These are phyloP conservation scores for Colletotrichum sublineola DNA, from an alignment of 2,329 filamentous ascomycete species.

Conservation along the genomic window DNA sequence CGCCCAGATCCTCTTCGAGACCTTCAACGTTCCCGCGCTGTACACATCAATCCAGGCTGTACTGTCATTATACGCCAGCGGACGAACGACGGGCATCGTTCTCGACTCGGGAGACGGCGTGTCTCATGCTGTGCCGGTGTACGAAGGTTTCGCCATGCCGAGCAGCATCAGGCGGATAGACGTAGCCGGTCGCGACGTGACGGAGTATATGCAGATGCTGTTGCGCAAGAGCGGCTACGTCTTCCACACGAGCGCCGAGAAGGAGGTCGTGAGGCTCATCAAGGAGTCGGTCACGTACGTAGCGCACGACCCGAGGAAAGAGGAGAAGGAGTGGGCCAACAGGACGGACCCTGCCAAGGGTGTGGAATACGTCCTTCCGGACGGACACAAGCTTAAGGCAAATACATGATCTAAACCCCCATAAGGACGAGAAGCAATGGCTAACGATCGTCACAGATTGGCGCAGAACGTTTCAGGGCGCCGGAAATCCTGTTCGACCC, in stretches of 20 bases:
- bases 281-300: constrained; percentile 97
- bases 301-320: constrained; percentile 88
- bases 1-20: constrained; percentile 98
- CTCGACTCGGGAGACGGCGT: constrained; percentile 96
- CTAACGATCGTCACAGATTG: constrained; percentile 69
- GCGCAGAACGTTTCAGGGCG: constrained; percentile 93
- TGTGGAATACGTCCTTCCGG: constrained; percentile 89
- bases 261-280: constrained; percentile 97
- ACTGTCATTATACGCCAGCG: constrained; percentile 94
- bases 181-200: constrained; percentile 95
- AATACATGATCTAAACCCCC: constrained; percentile 8
- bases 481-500: constrained; percentile 98
- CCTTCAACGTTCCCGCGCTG: constrained; percentile 96
- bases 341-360: constrained; percentile 78
- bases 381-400: constrained; percentile 94
- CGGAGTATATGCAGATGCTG: constrained; percentile 91
- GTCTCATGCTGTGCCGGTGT: constrained; percentile 96
- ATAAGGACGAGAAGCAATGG: neutral
- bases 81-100: constrained; percentile 95
- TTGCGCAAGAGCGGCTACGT: constrained; percentile 93
- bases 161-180: constrained; percentile 96
- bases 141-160: constrained; percentile 96
- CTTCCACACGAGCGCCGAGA: constrained; percentile 98
- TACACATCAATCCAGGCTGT: constrained; percentile 98
- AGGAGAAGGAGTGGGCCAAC: constrained; percentile 97